Percentiles rank a stretch among this genome's conserved stretches.
phyloP scores from a whole-genome alignment of 805 yeast genomes.

The Candida nanaspora region DNA sequence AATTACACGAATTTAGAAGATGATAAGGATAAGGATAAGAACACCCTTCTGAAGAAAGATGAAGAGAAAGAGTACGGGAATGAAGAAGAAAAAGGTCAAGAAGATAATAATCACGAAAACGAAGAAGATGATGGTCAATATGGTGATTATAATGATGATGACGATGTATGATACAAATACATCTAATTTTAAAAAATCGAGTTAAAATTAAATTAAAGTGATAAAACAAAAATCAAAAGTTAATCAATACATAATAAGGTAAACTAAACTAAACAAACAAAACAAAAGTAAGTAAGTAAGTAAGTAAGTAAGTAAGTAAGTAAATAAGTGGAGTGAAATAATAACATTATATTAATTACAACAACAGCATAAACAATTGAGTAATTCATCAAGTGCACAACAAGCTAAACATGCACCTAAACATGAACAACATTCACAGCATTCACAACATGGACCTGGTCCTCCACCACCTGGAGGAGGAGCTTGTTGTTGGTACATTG shows the following conservation, averaged over 20 bases:
- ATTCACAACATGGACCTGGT: slow-evolving; percentile 11
- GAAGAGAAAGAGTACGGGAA: background rate
- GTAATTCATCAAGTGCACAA: slow-evolving; percentile 1
- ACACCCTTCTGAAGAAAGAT: slow-evolving; percentile 1
- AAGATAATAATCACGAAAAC: too few relatives aligned
- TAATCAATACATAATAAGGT: background rate
- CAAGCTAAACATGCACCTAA: slow-evolving; percentile 5
- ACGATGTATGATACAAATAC: too few relatives aligned
- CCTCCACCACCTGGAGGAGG: slow-evolving; percentile 6
- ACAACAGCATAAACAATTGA: background rate
- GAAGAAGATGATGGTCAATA: too few relatives aligned
- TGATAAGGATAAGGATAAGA: slow-evolving; percentile 26
- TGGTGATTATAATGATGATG: too few relatives aligned
- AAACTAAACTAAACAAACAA: too few relatives aligned
- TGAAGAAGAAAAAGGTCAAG: slow-evolving; percentile 1
- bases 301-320: too few relatives aligned
- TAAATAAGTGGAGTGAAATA: too few relatives aligned
- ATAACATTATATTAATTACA: too few relatives aligned
- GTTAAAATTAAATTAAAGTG: too few relatives aligned
- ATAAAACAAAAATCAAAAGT: too few relatives aligned
- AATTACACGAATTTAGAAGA: slow-evolving; percentile 48
- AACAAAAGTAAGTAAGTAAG: too few relatives aligned
- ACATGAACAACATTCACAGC: slow-evolving; percentile 11
- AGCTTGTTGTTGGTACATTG: slow-evolving; percentile 17
- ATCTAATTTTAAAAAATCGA: too few relatives aligned